A percentile compares a stretch with the other conserved stretches of the same genome.
phyloP scores from a whole-genome alignment of 164 flowering plant species.

The Sextonia rubra region DNA sequence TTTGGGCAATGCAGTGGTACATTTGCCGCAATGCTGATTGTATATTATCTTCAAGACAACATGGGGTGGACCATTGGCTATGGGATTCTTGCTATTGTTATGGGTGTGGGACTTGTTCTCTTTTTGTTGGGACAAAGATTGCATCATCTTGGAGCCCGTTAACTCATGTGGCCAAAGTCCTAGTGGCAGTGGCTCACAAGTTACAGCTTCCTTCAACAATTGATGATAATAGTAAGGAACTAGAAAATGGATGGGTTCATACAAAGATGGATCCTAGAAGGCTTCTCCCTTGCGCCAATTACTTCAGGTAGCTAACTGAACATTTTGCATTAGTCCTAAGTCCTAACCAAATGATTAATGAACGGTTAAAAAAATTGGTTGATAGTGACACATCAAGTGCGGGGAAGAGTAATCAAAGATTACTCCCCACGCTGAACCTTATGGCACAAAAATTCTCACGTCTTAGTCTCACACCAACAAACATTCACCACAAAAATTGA shows the following conservation, averaged over 20 bases:
- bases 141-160: neutral
- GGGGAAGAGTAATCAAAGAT: neutral
- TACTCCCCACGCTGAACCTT: too few relatives aligned
- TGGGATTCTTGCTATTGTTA: constrained; percentile 3
- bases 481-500: neutral
- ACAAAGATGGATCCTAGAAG: neutral
- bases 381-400: neutral
- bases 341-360: neutral
- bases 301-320: neutral
- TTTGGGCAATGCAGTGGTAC: constrained; percentile 9
- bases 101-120: neutral
- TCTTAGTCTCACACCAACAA: neutral
- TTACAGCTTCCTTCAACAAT: constrained; percentile 2
- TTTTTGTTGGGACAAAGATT: neutral
- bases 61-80: constrained; percentile 7
- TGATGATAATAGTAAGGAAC: neutral
- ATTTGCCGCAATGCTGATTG: neutral
- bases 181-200: constrained; percentile 7
- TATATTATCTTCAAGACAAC: constrained; percentile 6
- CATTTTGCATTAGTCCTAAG: neutral
- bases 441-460: neutral
- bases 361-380: neutral
- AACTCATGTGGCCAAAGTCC: constrained; percentile 1
- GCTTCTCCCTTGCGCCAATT: neutral
- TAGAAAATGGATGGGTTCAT: neutral